Base-by-base conservation (phyloP, 768 basidiomycete species). In the Auricularia sp. region DNA sequence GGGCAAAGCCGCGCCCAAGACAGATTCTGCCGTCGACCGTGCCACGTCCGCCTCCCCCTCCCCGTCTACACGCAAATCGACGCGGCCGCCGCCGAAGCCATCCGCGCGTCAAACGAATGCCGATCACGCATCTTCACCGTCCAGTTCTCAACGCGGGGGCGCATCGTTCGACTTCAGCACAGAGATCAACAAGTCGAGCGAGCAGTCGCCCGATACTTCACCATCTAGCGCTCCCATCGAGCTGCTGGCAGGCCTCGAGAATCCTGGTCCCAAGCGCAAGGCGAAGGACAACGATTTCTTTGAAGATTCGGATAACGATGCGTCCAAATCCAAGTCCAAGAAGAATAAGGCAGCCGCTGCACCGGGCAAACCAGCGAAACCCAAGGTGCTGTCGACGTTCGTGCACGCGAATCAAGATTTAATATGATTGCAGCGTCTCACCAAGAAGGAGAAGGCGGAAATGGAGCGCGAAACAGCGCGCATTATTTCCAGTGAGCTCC, bases 331-430 rank as follows among this genome's bases (percentile, higher is more conserved):
- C 29, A 29, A 29, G 29, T 29, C 29, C 65, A 74, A 72, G 7
- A 72, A 70, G 65, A 69, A 68, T 42, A 80, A 78, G 64, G 72
- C 70, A 12, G 73, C 71, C 36, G 70, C 71, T 3, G 61, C 70
- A 3, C 72, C 72, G 43, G 70, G 73, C 47, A 51, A 62, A 74
- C 74, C 65, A 1, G 47, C 47, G 47, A 51, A 51, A 51, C 47
- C 47, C 1, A 51, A 51, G 47, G 47, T 51, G 3, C 11, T 51
- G 8, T 6, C 47, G 3, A 51, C 16, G 7, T 18, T 6, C 21
- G 6, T 1, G 5, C 47, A 14, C 47, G 6, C 16, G 7, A 10
- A 8, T 51, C 18, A 10, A 3, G 5, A 6, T 18, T 18, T 18
- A 6, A 51, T 18, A 23, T 21, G 10, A 8, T 5, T 33, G 23